Evolutionary conservation across 2,329 filamentous ascomycete genomes (phyloP).

Genomic region (Aspergillus latus): DNA sequence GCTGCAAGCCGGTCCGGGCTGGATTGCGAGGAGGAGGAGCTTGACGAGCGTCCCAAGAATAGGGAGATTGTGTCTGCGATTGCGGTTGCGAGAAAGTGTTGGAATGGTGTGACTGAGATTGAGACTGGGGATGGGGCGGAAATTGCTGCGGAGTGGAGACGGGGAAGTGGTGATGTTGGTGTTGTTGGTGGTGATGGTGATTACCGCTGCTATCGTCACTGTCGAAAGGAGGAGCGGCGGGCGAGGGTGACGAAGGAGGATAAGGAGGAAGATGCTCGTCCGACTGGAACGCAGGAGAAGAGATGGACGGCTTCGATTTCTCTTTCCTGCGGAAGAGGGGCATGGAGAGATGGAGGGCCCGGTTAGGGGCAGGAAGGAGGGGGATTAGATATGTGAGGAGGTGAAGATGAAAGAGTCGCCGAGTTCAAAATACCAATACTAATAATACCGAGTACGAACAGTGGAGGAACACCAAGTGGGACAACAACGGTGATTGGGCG

Average conservation of each 20-base stretch:
- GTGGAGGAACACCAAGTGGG: conserved; percentile 12
- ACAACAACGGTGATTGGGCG: conserved; percentile 13
- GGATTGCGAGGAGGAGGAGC: conserved; percentile 11
- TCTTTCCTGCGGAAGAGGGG: conserved; percentile 21
- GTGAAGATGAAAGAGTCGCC: conserved; percentile 9
- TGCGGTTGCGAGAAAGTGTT: conserved; percentile 8
- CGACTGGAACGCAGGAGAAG: conserved; percentile 19
- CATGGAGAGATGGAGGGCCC: conserved; percentile 18
- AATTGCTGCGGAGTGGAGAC: conserved; percentile 14
- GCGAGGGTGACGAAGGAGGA: conserved; percentile 5
- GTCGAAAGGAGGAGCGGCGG: conserved; percentile 14
- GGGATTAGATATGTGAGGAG: neutral
- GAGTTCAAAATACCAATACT: neutral
- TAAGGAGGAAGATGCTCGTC: conserved; percentile 18
- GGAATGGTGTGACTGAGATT: conserved; percentile 1
- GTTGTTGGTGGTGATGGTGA: neutral
- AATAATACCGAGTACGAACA: neutral
- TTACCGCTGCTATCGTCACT: conserved; percentile 7
- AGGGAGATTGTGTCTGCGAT: neutral
- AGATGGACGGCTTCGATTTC: conserved; percentile 17
- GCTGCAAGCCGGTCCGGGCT: conserved; percentile 9
- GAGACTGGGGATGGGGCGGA: conserved; percentile 15
- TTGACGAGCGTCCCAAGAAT: conserved; percentile 2
- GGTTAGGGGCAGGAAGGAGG: neutral
- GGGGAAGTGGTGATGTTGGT: conserved; percentile 9